Evolutionary conservation across 495 filamentous ascomycete genomes (phyloP), one percentile per base, ranked within the genome.

Genomic region (Penicillium ucsense): DNA sequence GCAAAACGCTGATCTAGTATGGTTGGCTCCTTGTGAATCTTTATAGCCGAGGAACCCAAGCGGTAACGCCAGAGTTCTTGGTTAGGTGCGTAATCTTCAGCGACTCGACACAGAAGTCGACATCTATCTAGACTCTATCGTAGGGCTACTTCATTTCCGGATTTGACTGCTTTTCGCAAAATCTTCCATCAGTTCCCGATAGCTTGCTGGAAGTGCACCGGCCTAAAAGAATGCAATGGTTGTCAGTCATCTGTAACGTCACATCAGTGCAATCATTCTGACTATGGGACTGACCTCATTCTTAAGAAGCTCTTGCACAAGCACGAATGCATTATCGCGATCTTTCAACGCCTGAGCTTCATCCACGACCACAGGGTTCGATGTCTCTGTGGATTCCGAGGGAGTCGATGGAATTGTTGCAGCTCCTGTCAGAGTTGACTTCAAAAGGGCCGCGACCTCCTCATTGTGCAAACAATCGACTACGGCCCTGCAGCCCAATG

Each of bases 241-340:
- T 20, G 20, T 20, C 20, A 20, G 20, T 20, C 20, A 20, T 20
- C 20, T 20, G 20, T 20, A 20, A 20, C 20, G 20, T 20, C 20
- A 20, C 20, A 1, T 20, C 20, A 2, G 20, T 20, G 20, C 20
- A 20, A 20, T 20, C 20, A 2, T 20, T 20, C 20, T 20, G 2
- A 20, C 20, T 28, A 58, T 27, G 31, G 4, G 9, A 4, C 72
- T 62, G 50, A 78, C 73, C 54, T 73, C 68, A 50, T 70, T 68
- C 53, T 69, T 71, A 48, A 84, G 48, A 31, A 88, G 50, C 51
- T 81, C 77, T 35, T 77, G 74, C 3, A 81, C 56, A 35, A 88
- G 66, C 20, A 88, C 72, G 42, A 84, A 59, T 0, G 68, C 78
- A 55, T 89, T 88, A 50, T 82, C 80, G 7, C 78, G 73, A 52